Evolutionary conservation across 345 rosid genomes (phyloP), one percentile per base, ranked within the genome.

Genomic region (Gossypium longicalyx): DNA sequence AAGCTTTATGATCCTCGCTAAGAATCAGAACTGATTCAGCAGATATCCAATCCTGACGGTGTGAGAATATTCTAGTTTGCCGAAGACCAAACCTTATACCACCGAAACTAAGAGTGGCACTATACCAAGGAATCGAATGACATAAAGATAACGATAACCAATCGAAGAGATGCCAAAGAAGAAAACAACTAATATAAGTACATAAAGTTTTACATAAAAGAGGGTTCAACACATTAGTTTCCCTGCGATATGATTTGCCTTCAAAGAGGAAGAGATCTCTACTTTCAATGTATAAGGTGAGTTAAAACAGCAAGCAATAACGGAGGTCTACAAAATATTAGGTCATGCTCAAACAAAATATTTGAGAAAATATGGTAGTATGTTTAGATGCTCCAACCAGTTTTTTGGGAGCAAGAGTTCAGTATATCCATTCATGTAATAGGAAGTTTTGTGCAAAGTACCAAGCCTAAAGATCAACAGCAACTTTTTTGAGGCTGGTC

Each of bases 341-440:
- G 59, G 45, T 69, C 22, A 5, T 51, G 23, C n/a, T 16, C 59
- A 51, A 69, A 69, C 73, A 29, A 69, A 49, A 52, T 49, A 49
- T 51, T 25, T 69, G 44, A 49, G 44, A 51, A 45, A 51, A 27
- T 25, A 48, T 15, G 27, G 41, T 23, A 22, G 56, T 12, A 67
- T 48, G 22, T 12, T 68, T 10, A 27, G 41, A 68, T 15, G 59
- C 44, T 47, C 13, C 41, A 68, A 9, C 44, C 72, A 68, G 6
- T 68, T 68, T 49, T 44, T 67, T 25, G 43, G 44, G 16, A 6
- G 41, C 9, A 49, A 9, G 8, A 49, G 43, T 19, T 49, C 72
- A 48, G 44, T 49, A 19, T 49, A 25, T 51, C 41, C 15, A 67
- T 47, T 48, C 71, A 8, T 48, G 43, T n/a, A 68, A 49, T 23